phyloP scores from a whole-genome alignment of 1,139 yeast species.

The Yamadazyma pseudoaaseri region DNA sequence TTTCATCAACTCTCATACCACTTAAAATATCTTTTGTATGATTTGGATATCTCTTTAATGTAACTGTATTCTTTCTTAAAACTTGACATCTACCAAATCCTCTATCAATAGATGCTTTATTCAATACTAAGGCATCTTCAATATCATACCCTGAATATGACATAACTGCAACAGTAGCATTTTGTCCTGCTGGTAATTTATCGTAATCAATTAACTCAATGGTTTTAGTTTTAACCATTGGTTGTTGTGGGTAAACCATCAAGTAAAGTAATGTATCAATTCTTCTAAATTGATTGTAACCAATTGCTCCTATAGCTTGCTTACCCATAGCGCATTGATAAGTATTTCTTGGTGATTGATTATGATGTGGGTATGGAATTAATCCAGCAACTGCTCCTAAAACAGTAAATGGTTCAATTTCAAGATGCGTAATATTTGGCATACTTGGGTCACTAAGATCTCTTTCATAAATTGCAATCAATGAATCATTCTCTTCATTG shows the following conservation, averaged over 20 bases:
- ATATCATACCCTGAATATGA: slow-evolving; percentile 98
- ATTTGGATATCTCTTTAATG: slow-evolving; percentile 86
- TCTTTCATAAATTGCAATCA: slow-evolving; percentile 84
- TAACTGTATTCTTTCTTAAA: slow-evolving; percentile 87
- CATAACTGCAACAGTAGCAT: slow-evolving; percentile 99
- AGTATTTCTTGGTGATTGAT: slow-evolving; percentile 97
- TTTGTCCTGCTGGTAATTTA: slow-evolving; percentile 97
- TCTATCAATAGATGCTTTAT: slow-evolving; percentile 89
- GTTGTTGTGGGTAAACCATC: slow-evolving; percentile 98
- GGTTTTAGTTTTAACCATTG: slow-evolving; percentile 97
- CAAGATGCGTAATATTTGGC: slow-evolving; percentile 72
- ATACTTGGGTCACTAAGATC: slow-evolving; percentile 26
- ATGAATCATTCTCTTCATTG: slow-evolving; percentile 94
- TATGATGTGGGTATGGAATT: slow-evolving; percentile 99
- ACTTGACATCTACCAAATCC: slow-evolving; percentile 99
- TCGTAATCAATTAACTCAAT: slow-evolving; percentile 94
- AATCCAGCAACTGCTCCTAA: slow-evolving; percentile 98
- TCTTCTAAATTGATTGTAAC: slow-evolving; percentile 92
- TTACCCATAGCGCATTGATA: slow-evolving; percentile 99
- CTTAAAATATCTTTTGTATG: slow-evolving; percentile 89
- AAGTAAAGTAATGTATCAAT: slow-evolving; percentile 90
- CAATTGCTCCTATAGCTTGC: slow-evolving; percentile 99
- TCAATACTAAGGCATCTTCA: slow-evolving; percentile 95
- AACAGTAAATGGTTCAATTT: slow-evolving; percentile 94
- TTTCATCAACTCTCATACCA: slow-evolving; percentile 85